Base-by-base conservation (phyloP, 768 basidiomycete species). In the Amanita polypyramis region DNA sequence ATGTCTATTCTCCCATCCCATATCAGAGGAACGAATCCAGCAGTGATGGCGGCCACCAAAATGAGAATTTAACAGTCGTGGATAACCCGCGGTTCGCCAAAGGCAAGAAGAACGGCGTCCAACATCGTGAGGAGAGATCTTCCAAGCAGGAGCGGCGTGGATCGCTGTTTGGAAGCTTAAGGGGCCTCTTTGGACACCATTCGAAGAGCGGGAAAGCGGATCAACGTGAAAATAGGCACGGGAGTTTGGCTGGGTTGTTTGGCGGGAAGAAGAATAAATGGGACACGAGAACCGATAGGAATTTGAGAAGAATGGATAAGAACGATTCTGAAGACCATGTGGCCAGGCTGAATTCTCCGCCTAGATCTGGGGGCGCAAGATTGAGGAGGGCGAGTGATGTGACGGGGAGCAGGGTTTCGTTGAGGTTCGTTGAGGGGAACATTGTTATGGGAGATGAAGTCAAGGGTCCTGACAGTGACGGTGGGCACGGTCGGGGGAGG, bases 41-140 rank as follows among this genome's bases (percentile, higher is more conserved):
- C 46, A 68, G 66, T 34, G 65, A 55, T 0, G 67, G 67, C 11
- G 60, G 56, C 14, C 53, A 62, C 11, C 55, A 58, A 6, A 53
- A 58, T 29, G 59, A 57, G 1, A 61, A 65, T n/a, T 52, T 74
- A 9, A 60, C 63, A 35, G 65, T 79, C 4, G 69, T 75, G n/a
- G 80, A 80, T 55, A 82, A 82, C 53, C 71, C 75, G 11, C 68
- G 73, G 20, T 80, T 76, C 49, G 58, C 65, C 21, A 42, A 49
- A 17, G 23, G 39, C n/a, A 42, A 42, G 32, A 44, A 55, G 4
- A 33, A 45, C 20, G 33, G 44, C n/a, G 53, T 51, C 30, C 29
- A 21, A 8, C 45, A 34, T 33, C 25, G 20, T 14, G 43, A 36
- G 20, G 20, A 30, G 30, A 41, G 38, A 15, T 15, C 23, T 10